These are phyloP conservation scores for Protomyces arabidopsidicola DNA, from an alignment of 1,139 yeast species.

Conservation along the genomic window DNA sequence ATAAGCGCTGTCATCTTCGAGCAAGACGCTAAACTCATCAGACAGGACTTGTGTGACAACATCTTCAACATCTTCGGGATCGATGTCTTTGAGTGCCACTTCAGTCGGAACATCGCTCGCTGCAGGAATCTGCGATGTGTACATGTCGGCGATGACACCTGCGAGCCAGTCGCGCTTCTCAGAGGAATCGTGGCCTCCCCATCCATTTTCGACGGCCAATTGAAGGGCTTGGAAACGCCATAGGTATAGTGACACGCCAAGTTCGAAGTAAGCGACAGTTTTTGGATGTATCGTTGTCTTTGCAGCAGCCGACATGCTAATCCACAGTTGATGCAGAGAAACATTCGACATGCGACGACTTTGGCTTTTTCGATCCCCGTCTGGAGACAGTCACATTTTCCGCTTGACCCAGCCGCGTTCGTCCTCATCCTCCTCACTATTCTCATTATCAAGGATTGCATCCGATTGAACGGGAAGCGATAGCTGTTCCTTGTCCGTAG, in stretches of 20 bases:
- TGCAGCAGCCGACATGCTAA: neutral
- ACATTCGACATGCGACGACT: too few species aligned
- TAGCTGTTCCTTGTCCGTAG: neutral
- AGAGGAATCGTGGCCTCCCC: constrained; percentile 93
- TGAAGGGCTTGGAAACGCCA: constrained; percentile 71
- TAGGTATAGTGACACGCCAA: constrained; percentile 20
- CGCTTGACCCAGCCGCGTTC: neutral
- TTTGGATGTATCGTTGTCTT: constrained; percentile 6
- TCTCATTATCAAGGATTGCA: neutral
- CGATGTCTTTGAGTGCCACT: constrained; percentile 46
- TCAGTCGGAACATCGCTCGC: constrained; percentile 40
- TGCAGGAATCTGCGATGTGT: neutral
- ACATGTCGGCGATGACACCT: constrained; percentile 74
- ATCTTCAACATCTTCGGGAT: constrained; percentile 75
- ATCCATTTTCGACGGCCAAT: constrained; percentile 87
- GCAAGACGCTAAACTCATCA: constrained; percentile 84
- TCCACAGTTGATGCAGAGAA: neutral
- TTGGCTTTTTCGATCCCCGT: neutral
- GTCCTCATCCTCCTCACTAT: neutral
- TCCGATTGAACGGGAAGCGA: neutral
- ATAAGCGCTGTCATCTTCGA: constrained; percentile 85
- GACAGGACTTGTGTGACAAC: constrained; percentile 82
- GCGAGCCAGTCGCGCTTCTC: constrained; percentile 96
- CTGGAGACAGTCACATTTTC: neutral
- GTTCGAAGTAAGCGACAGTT: constrained; percentile 19